Conservation (phyloP, 1,284 basidiomycete species). For the Taiwanofungus camphoratus region DNA sequence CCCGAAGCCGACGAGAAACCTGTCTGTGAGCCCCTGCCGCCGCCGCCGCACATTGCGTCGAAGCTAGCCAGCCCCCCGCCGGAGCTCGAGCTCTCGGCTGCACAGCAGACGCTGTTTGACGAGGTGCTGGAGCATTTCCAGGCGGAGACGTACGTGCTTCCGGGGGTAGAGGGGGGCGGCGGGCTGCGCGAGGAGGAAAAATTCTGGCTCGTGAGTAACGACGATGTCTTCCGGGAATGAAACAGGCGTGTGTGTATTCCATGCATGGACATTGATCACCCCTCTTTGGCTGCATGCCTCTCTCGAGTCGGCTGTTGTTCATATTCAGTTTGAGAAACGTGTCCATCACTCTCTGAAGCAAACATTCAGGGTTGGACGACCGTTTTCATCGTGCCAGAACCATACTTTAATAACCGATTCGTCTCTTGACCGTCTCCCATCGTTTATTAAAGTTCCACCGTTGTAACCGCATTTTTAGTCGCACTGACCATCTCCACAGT, state of each 20-base stretch:
- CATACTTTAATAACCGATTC: not conserved
- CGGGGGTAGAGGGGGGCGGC: conserved; percentile 41
- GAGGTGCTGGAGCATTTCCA: conserved; percentile 57
- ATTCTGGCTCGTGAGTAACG: conserved; percentile 60
- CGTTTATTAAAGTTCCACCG: not conserved
- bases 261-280: not conserved
- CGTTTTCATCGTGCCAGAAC: not conserved
- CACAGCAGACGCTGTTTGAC: conserved; percentile 47
- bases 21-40: too few relatives aligned
- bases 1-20: too few relatives aligned
- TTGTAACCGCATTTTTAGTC: not conserved
- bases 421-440: not conserved
- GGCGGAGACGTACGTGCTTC: conserved; percentile 44
- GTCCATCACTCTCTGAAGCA: not conserved
- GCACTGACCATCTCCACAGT: conserved; percentile 28
- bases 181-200: conserved; percentile 62
- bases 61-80: conserved; percentile 14
- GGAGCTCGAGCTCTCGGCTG: conserved; percentile 32
- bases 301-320: not conserved
- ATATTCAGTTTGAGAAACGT: not conserved
- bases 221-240: not conserved
- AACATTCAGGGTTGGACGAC: not conserved
- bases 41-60: conserved; percentile 12
- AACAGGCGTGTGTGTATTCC: not conserved
- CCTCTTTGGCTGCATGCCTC: not conserved